These are phyloP conservation scores for Incumbomyces lentus DNA, from an alignment of 2,329 filamentous ascomycete genomes.

Conservation along the genomic window DNA sequence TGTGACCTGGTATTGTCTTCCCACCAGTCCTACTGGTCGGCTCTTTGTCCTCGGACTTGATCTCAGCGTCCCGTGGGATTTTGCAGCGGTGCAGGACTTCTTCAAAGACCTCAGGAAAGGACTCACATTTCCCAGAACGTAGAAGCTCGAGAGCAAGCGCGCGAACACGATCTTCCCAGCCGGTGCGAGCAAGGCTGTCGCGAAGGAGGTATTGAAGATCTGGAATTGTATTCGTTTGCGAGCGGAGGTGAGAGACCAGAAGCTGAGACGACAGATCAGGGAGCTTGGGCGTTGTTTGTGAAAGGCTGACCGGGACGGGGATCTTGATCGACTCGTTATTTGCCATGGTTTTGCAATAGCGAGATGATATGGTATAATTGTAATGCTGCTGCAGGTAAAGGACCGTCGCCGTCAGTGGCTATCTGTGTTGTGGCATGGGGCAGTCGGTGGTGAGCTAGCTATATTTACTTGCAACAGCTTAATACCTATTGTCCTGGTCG, in stretches of 20 bases:
- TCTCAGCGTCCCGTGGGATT: conserved; percentile 23
- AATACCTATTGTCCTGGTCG: too few species aligned
- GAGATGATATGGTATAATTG: neutral
- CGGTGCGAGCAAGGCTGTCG: conserved; percentile 45
- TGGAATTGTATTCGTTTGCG: conserved; percentile 37
- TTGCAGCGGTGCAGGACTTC: conserved; percentile 40
- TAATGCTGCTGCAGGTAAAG: neutral
- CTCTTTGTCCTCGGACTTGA: conserved; percentile 20
- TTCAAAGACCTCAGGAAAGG: conserved; percentile 46
- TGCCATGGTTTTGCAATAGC: neutral
- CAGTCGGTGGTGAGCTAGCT: too few species aligned
- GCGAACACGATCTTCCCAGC: conserved; percentile 49
- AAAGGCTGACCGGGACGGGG: conserved; percentile 3
- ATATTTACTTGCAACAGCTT: too few species aligned
- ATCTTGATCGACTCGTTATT: conserved; percentile 2
- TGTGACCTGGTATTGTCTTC: conserved; percentile 9
- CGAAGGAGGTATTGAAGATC: conserved; percentile 46
- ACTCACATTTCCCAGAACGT: conserved; percentile 47
- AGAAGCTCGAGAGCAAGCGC: conserved; percentile 46
- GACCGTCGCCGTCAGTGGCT: too few species aligned
- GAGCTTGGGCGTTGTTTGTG: conserved; percentile 1
- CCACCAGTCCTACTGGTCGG: conserved; percentile 17
- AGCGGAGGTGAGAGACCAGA: conserved; percentile 17
- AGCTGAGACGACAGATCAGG: conserved; percentile 2
- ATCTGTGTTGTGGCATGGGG: too few species aligned